Evolutionary conservation across 179 eudicot species (phyloP).

Genomic region (Camellia oleifera): DNA sequence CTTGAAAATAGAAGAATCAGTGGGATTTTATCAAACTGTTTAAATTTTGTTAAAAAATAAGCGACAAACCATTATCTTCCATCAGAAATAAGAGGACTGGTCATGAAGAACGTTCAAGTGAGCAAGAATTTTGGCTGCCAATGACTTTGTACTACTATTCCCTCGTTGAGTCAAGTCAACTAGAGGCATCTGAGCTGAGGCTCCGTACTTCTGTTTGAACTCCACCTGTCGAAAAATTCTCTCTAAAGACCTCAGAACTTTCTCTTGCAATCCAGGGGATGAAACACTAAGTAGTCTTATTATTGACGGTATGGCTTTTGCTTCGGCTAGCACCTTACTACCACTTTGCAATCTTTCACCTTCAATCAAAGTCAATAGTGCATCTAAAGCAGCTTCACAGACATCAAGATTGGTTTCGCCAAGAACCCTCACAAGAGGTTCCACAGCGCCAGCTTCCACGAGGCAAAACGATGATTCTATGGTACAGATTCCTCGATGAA

Average conservation of each 20-base stretch:
- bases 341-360: constrained; percentile 37
- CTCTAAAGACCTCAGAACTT: constrained; percentile 31
- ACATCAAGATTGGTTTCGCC: constrained; percentile 23
- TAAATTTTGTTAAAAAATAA: constrained; percentile 18
- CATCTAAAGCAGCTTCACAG: constrained; percentile 46
- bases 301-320: constrained; percentile 28
- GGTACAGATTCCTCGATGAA: constrained; percentile 35
- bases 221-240: constrained; percentile 34
- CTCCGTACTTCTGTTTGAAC: constrained; percentile 27
- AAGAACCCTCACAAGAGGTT: constrained; percentile 33
- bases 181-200: constrained; percentile 24
- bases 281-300: constrained; percentile 28
- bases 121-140: constrained; percentile 24
- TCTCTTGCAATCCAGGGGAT: constrained; percentile 36
- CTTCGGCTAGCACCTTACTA: constrained; percentile 37
- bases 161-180: constrained; percentile 28
- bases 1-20: neutral
- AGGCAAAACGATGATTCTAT: constrained; percentile 40
- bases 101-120: constrained; percentile 26
- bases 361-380: constrained; percentile 37
- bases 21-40: neutral
- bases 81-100: constrained; percentile 27
- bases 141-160: constrained; percentile 14
- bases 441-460: constrained; percentile 36
- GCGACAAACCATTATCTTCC: neutral